Percentiles rank a stretch among this genome's conserved stretches.
Conservation (phyloP, 768 basidiomycete species). For the Collybiopsis luxurians region DNA sequence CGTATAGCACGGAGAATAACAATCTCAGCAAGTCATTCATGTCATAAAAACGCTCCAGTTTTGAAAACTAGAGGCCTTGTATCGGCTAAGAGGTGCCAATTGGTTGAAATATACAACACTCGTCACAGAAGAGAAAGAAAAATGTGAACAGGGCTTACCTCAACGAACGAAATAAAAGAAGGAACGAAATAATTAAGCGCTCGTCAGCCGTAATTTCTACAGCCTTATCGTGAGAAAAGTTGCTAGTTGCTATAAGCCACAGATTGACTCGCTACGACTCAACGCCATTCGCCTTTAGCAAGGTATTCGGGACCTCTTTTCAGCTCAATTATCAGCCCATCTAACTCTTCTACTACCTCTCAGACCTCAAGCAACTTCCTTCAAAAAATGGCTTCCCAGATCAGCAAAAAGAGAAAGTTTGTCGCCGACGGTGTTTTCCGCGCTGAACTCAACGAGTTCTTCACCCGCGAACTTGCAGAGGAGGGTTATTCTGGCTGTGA, state of each 20-base stretch:
- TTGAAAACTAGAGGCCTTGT: conserved; percentile 38
- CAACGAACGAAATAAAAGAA: background rate
- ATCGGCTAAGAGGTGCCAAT: conserved; percentile 96
- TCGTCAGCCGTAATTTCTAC: background rate
- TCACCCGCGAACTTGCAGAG: conserved; percentile 95
- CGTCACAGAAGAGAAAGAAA: conserved; percentile 52
- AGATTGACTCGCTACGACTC: background rate
- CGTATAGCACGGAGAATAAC: too few relatives aligned
- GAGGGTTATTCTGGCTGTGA: conserved; percentile 99
- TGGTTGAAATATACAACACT: conserved; percentile 72
- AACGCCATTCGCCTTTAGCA: background rate
- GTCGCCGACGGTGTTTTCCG: conserved; percentile 99
- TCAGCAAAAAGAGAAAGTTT: conserved; percentile 99
- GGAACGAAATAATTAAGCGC: background rate
- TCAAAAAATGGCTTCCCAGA: conserved; percentile 73
- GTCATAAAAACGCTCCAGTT: conserved; percentile 66
- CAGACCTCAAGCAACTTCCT: conserved; percentile 3
- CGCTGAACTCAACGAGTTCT: conserved; percentile 99
- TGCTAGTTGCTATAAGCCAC: conserved; percentile 5
- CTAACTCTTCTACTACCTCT: background rate
- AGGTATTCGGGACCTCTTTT: background rate
- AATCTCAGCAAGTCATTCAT: conserved; percentile 56
- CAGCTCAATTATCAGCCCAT: background rate
- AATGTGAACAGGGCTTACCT: conserved; percentile 25
- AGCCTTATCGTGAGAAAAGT: too few relatives aligned